phyloP scores from a whole-genome alignment of 78 protist species.

The Anaeramoeba ignava region DNA sequence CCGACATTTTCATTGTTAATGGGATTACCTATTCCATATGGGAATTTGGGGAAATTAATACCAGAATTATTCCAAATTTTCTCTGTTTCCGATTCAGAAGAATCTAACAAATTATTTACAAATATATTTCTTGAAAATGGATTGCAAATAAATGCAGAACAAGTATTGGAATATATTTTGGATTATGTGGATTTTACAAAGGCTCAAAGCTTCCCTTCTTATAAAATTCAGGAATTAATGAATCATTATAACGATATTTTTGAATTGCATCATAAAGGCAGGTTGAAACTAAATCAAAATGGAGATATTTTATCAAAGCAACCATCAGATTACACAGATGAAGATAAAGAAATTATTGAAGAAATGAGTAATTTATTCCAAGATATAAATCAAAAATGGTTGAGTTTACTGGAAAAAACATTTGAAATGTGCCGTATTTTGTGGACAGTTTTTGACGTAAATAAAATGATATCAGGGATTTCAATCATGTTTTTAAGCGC shows the following conservation, averaged over 20 bases:
- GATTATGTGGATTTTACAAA: background rate
- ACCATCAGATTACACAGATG: background rate
- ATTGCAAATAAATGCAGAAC: background rate
- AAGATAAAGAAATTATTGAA: background rate
- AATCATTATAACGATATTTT: background rate
- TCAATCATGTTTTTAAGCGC: background rate
- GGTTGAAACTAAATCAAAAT: no score
- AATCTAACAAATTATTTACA: no score
- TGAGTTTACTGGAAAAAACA: background rate
- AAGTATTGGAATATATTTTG: background rate
- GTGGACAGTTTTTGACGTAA: background rate
- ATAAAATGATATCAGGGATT: background rate
- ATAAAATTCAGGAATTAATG: background rate
- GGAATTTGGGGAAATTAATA: slow-evolving; percentile 31
- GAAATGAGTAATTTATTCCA: background rate
- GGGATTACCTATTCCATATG: slow-evolving; percentile 75
- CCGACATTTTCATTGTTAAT: slow-evolving; percentile 57
- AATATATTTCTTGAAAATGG: background rate
- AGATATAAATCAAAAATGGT: background rate
- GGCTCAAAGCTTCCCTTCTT: background rate
- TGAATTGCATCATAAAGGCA: background rate
- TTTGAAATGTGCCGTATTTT: background rate
- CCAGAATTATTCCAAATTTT: slow-evolving; percentile 30
- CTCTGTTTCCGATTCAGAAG: no score
- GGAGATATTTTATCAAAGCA: no score